Conservation (phyloP, 192 early-diverging fungal genomes). For the Linderina pennispora region DNA sequence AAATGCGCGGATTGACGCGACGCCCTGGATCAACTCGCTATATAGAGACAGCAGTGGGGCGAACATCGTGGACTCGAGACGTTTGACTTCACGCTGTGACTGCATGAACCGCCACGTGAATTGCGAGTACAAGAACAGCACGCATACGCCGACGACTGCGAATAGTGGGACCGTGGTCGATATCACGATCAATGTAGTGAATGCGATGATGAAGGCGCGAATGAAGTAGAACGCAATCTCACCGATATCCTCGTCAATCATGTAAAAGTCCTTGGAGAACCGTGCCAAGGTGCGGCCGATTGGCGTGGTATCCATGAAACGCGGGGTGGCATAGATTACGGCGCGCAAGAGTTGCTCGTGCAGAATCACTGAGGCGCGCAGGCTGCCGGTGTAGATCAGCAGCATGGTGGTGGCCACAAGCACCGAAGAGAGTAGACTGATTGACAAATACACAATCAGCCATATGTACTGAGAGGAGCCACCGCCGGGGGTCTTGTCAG, state of each 20-base stretch:
- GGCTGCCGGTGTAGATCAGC: slow-evolving; percentile 11
- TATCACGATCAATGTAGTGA: slow-evolving; percentile 53
- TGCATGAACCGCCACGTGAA: slow-evolving; percentile 64
- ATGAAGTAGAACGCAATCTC: slow-evolving; percentile 51
- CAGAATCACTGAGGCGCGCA: slow-evolving; percentile 44
- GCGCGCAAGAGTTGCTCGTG: slow-evolving; percentile 53
- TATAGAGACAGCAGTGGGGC: slow-evolving; percentile 72
- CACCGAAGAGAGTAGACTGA: slow-evolving; percentile 8
- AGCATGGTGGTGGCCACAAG: slow-evolving; percentile 9
- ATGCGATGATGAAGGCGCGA: slow-evolving; percentile 44
- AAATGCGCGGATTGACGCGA: slow-evolving; percentile 73
- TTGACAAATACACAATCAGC: slow-evolving; percentile 10
- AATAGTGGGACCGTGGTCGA: slow-evolving; percentile 63
- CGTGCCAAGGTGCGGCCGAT: slow-evolving; percentile 75
- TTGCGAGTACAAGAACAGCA: slow-evolving; percentile 51
- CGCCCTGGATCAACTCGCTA: slow-evolving; percentile 65
- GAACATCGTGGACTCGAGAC: slow-evolving; percentile 63
- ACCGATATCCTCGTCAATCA: slow-evolving; percentile 64
- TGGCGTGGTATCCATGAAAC: slow-evolving; percentile 82
- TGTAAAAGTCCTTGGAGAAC: slow-evolving; percentile 75
- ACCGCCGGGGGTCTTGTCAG: not conserved
- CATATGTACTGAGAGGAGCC: not conserved
- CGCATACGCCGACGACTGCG: slow-evolving; percentile 56
- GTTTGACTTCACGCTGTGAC: slow-evolving; percentile 75
- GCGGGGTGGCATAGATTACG: slow-evolving; percentile 64